phyloP scores from a whole-genome alignment of 345 rosid species.

The Lumnitzera racemosa region DNA sequence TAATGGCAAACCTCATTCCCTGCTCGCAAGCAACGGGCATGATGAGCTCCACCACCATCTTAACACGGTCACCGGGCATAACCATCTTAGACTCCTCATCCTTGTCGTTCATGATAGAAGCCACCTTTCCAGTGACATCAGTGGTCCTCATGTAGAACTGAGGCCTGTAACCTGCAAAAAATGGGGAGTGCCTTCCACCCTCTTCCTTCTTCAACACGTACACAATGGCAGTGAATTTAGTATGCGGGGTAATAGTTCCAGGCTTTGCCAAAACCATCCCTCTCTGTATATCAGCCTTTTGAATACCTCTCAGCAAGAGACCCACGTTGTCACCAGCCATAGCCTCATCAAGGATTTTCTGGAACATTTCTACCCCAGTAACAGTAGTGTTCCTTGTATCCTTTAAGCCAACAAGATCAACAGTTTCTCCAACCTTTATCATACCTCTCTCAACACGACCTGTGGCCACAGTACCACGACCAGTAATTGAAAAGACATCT shows the following conservation, averaged over 20 bases:
- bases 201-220: conserved; percentile 98
- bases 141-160: conserved; percentile 97
- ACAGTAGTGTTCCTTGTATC: conserved; percentile 71
- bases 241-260: conserved; percentile 69
- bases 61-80: conserved; percentile 94
- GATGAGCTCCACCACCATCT: conserved; percentile 85
- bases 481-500: conserved; percentile 86
- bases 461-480: conserved; percentile 88
- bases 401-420: conserved; percentile 75
- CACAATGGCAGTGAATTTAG: conserved; percentile 64
- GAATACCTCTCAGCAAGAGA: conserved; percentile 80
- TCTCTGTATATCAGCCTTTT: conserved; percentile 80
- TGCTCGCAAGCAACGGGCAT: conserved; percentile 90
- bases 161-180: conserved; percentile 81
- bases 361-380: conserved; percentile 88
- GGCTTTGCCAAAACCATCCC: conserved; percentile 98
- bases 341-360: conserved; percentile 80
- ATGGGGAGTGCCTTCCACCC: conserved; percentile 92
- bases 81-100: conserved; percentile 98
- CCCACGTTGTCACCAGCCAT: conserved; percentile 94
- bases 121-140: conserved; percentile 82
- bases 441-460: conserved; percentile 92
- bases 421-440: conserved; percentile 63
- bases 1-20: conserved; percentile 95
- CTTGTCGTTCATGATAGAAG: conserved; percentile 73